A percentile compares a stretch with the other conserved stretches of the same genome.
Evolutionary conservation across 2,329 filamentous ascomycete species (phyloP).

Genomic region (Allantophomopsis lycopodina): DNA sequence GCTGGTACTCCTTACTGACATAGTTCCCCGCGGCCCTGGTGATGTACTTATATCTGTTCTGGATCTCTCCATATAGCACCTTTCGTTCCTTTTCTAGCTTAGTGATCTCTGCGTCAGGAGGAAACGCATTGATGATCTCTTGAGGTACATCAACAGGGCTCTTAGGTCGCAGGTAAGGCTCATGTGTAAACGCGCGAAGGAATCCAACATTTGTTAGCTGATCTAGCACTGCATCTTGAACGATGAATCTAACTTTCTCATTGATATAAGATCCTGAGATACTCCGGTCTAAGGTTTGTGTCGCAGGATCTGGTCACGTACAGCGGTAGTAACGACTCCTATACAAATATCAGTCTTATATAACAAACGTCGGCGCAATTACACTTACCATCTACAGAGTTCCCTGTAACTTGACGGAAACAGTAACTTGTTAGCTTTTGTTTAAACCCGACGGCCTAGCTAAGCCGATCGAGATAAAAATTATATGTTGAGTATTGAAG

Average conservation of each 20-base stretch:
- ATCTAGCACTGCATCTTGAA: background rate
- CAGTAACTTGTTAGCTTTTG: slow-evolving; percentile 1
- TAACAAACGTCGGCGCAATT: background rate
- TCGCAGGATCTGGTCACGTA: slow-evolving; percentile 3
- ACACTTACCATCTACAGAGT: slow-evolving; percentile 4
- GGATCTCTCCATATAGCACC: background rate
- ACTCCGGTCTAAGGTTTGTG: slow-evolving; percentile 2
- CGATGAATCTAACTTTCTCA: slow-evolving; percentile 1
- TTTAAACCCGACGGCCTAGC: slow-evolving; percentile 2
- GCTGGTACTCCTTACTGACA: background rate
- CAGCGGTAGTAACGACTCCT: slow-evolving; percentile 1
- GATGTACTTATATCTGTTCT: background rate
- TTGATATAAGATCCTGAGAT: slow-evolving; percentile 1
- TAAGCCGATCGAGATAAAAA: slow-evolving; percentile 4
- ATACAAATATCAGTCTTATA: background rate
- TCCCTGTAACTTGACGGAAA: slow-evolving; percentile 2
- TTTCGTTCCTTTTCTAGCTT: slow-evolving; percentile 2
- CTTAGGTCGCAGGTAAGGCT: background rate
- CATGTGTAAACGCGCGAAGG: slow-evolving; percentile 1
- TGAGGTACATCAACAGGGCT: slow-evolving; percentile 1
- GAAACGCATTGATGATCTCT: slow-evolving; percentile 1
- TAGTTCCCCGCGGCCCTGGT: background rate
- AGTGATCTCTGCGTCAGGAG: slow-evolving; percentile 1
- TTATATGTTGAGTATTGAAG: slow-evolving; percentile 1
- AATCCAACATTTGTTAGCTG: slow-evolving; percentile 1